Conservation (phyloP, 2,329 filamentous ascomycete species). For the Cordyceps militaris region DNA sequence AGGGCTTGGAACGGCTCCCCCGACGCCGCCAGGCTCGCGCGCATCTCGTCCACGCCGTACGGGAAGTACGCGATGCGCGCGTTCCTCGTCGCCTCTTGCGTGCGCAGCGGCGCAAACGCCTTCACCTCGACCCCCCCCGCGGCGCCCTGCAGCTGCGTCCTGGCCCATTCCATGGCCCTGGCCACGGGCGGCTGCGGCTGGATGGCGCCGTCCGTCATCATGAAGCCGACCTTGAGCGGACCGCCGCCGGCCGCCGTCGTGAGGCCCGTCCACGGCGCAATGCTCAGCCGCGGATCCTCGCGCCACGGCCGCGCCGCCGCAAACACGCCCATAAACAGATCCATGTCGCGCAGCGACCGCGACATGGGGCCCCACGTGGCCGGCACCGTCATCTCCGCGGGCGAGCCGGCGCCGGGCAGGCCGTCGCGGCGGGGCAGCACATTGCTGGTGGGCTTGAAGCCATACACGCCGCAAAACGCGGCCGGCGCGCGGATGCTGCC, state of each 20-base stretch:
- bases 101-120: constrained; percentile 26
- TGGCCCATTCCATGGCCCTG: constrained; percentile 29
- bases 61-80: constrained; percentile 40
- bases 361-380: constrained; percentile 29
- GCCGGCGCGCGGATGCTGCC: constrained; percentile 23
- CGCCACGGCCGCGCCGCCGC: constrained; percentile 22
- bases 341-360: constrained; percentile 26
- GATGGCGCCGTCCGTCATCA: constrained; percentile 31
- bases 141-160: constrained; percentile 17
- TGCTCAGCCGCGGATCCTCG: constrained; percentile 25
- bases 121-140: constrained; percentile 25
- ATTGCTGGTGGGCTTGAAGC: constrained; percentile 7
- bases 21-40: constrained; percentile 26
- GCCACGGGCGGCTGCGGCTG: constrained; percentile 31
- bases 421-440: neutral
- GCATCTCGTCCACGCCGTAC: constrained; percentile 30
- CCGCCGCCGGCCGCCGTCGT: neutral
- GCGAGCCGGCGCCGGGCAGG: neutral
- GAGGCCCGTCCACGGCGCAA: constrained; percentile 27
- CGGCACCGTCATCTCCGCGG: constrained; percentile 29
- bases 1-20: constrained; percentile 39
- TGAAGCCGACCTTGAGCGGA: constrained; percentile 36
- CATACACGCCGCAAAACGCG: constrained; percentile 8
- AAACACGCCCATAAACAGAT: constrained; percentile 26
- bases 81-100: constrained; percentile 22